Percentiles rank a stretch among this genome's conserved stretches.
Evolutionary conservation across 176 grass and related monocot species (phyloP).

Genomic region (Triticum dicoccoides): DNA sequence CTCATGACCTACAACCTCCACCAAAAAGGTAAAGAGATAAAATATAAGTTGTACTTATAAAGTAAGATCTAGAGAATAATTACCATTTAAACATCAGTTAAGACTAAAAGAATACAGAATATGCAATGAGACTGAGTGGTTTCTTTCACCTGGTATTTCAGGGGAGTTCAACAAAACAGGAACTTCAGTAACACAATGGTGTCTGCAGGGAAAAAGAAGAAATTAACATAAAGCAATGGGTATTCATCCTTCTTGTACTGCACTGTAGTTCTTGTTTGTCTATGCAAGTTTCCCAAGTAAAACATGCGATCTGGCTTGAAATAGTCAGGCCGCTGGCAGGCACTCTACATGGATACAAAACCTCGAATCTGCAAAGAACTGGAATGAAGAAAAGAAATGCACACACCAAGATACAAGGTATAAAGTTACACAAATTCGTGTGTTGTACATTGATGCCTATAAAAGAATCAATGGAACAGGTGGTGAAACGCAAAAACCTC

Average conservation of each 20-base stretch:
- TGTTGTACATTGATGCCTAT: not conserved
- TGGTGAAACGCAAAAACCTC: not conserved
- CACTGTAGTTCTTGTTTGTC: not conserved
- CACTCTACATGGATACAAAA: conserved; percentile 2
- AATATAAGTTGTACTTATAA: not conserved
- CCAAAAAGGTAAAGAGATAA: not conserved
- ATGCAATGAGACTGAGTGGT: not conserved
- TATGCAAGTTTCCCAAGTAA: not conserved
- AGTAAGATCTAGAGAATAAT: conserved; percentile 4
- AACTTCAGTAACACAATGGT: conserved; percentile 4
- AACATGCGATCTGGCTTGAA: not conserved
- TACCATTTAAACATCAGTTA: conserved; percentile 6
- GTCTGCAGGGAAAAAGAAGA: conserved; percentile 10
- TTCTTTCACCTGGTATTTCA: conserved; percentile 28
- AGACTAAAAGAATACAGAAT: conserved; percentile 1
- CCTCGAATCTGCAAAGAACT: not conserved
- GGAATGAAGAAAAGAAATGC: not conserved
- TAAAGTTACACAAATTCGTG: not conserved
- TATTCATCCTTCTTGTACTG: not conserved
- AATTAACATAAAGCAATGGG: not conserved
- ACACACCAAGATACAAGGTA: conserved; percentile 4
- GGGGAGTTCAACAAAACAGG: conserved; percentile 14
- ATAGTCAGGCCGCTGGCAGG: not conserved
- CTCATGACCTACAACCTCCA: conserved; percentile 49
- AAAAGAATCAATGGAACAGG: conserved; percentile 1